Conservation (phyloP, 805 yeast genomes). For the Metschnikowia continentalis region DNA sequence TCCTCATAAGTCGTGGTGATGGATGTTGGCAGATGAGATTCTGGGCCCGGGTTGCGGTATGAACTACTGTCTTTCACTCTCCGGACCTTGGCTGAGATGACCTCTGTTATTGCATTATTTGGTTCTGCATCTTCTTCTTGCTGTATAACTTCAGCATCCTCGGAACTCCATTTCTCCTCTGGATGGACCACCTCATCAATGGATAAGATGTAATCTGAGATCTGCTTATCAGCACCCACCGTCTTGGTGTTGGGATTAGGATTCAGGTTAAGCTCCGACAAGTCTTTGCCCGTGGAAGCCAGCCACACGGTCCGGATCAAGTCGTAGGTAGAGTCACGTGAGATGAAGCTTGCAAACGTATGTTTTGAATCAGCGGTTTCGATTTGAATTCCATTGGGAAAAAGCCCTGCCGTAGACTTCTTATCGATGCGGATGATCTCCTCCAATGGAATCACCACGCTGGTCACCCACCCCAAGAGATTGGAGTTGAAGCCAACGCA, state of each 20-base stretch:
- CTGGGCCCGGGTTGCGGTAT: constrained; percentile 38
- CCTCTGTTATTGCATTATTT: neutral
- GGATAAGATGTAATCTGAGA: constrained; percentile 14
- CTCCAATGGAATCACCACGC: constrained; percentile 61
- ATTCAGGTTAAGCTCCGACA: constrained; percentile 11
- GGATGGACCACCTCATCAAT: constrained; percentile 16
- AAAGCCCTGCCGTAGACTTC: constrained; percentile 79
- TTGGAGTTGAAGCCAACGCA: constrained; percentile 84
- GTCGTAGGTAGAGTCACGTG: constrained; percentile 73
- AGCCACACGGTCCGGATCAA: constrained; percentile 71
- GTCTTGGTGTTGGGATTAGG: constrained; percentile 3
- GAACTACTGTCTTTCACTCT: constrained; percentile 36
- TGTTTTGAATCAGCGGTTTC: constrained; percentile 63
- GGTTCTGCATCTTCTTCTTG: neutral
- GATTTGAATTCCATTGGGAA: constrained; percentile 82
- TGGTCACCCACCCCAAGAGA: constrained; percentile 87
- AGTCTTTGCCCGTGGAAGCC: constrained; percentile 16
- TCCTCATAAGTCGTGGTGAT: constrained; percentile 7
- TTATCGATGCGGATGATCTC: constrained; percentile 76
- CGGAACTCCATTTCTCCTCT: constrained; percentile 6
- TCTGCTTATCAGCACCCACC: constrained; percentile 8
- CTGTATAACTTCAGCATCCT: neutral
- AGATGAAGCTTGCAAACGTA: constrained; percentile 81
- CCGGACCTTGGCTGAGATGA: constrained; percentile 11
- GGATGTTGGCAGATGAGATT: constrained; percentile 46